These are phyloP conservation scores for Hura crepitans DNA, from an alignment of 441 rosid genomes.

Conservation along the genomic window DNA sequence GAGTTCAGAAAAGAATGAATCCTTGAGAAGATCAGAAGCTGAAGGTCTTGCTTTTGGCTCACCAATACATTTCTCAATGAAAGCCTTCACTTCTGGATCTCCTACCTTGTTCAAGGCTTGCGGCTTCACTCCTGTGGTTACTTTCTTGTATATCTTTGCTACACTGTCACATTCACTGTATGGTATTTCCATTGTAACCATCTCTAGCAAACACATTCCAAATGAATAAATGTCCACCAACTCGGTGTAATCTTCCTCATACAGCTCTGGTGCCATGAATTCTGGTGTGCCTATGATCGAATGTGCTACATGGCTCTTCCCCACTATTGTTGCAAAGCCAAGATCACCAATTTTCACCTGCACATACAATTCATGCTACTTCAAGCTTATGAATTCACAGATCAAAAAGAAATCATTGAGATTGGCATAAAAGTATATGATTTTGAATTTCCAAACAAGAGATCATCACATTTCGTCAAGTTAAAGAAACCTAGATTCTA, in stretches of 20 bases:
- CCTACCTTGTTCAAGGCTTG: constrained; percentile 42
- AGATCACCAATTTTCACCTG: constrained; percentile 82
- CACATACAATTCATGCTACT: constrained; percentile 5
- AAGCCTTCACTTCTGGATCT: constrained; percentile 51
- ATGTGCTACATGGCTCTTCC: constrained; percentile 65
- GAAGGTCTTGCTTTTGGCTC: constrained; percentile 61
- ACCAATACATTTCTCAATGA: constrained; percentile 59
- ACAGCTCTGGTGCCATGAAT: constrained; percentile 88
- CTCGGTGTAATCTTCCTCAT: constrained; percentile 78
- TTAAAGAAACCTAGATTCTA: neutral
- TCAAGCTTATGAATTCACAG: constrained; percentile 5
- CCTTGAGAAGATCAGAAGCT: constrained; percentile 58
- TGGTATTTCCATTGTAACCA: constrained; percentile 74
- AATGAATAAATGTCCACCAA: constrained; percentile 76
- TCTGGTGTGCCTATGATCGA: constrained; percentile 76
- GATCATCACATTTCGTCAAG: neutral
- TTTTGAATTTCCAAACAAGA: neutral
- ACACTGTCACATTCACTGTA: constrained; percentile 66
- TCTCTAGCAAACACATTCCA: constrained; percentile 81
- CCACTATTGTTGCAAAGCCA: constrained; percentile 68
- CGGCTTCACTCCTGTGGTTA: constrained; percentile 52
- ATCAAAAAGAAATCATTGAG: neutral
- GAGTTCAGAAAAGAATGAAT: constrained; percentile 58
- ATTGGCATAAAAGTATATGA: no score
- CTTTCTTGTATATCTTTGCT: constrained; percentile 78